phyloP scores from a whole-genome alignment of 2,329 filamentous ascomycete genomes.

The Plenodomus lindquistii region DNA sequence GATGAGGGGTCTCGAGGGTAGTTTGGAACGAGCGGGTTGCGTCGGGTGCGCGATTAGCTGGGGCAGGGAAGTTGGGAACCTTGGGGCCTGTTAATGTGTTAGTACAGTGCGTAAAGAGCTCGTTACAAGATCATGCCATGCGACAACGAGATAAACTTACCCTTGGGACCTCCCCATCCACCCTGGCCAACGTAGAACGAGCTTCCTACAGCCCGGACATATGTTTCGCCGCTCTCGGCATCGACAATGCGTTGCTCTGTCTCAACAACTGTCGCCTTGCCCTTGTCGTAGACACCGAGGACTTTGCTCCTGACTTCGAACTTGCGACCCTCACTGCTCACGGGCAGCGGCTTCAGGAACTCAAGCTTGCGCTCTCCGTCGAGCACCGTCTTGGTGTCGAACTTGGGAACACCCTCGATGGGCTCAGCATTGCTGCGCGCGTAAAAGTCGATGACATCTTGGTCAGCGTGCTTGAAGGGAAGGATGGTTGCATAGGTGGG shows the following conservation, averaged over 20 bases:
- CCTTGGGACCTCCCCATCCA: conserved; percentile 89
- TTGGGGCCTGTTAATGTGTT: conserved; percentile 57
- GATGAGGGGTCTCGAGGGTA: conserved; percentile 67
- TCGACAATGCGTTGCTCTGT: conserved; percentile 79
- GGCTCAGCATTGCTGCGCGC: conserved; percentile 65
- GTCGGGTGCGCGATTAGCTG: conserved; percentile 72
- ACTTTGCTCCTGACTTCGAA: conserved; percentile 81
- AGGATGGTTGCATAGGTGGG: conserved; percentile 86
- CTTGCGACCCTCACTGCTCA: conserved; percentile 68
- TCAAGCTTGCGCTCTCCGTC: conserved; percentile 83
- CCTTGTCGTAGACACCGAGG: conserved; percentile 87
- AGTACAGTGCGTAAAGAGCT: background rate
- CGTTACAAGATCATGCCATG: conserved; percentile 1
- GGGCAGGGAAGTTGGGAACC: conserved; percentile 76
- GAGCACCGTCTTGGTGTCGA: conserved; percentile 74
- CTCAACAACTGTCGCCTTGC: conserved; percentile 79
- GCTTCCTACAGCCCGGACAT: conserved; percentile 69
- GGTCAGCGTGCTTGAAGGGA: conserved; percentile 75
- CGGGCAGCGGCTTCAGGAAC: conserved; percentile 75
- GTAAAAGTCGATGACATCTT: conserved; percentile 86
- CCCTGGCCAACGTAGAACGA: conserved; percentile 81
- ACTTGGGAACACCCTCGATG: conserved; percentile 76
- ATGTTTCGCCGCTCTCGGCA: conserved; percentile 68
- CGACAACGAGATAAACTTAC: conserved; percentile 47
- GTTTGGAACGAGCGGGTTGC: conserved; percentile 71